These are phyloP conservation scores for Prasinococcaceae sp. DNA, from an alignment of 139 green algal genomes.

Conservation along the genomic window DNA sequence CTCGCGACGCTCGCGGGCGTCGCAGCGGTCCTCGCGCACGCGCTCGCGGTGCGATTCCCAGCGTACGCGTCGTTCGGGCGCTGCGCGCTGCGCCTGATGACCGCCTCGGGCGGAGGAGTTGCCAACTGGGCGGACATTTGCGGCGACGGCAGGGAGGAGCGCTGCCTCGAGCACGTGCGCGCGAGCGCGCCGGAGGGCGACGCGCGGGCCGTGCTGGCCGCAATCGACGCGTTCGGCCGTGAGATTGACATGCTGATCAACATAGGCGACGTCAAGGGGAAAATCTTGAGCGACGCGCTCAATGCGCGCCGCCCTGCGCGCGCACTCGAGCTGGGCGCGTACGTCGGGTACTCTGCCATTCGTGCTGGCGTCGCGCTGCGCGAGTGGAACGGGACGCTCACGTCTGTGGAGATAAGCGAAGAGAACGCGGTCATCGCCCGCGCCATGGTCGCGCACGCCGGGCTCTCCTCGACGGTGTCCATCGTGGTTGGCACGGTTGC, in stretches of 20 bases:
- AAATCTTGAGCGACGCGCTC: background rate
- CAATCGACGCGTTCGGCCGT: background rate
- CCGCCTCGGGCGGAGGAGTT: no score
- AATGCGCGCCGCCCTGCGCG: background rate
- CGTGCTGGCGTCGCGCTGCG: background rate
- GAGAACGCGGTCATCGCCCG: background rate
- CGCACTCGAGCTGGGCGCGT: constrained; percentile 6
- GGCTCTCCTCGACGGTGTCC: background rate
- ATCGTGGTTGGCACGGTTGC: background rate
- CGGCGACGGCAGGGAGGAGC: background rate
- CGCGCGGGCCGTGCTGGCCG: background rate
- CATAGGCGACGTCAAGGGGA: constrained; percentile 1
- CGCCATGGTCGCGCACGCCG: background rate
- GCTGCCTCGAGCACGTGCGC: background rate
- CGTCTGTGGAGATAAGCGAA: background rate
- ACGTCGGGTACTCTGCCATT: constrained; percentile 13
- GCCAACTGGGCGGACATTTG: no score
- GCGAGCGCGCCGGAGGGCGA: background rate
- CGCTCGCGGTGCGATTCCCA: no score
- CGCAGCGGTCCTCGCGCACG: no score
- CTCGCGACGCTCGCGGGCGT: no score
- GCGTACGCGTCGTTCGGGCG: no score
- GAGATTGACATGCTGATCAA: background rate
- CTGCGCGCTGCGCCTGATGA: no score
- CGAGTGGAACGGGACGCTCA: background rate